A percentile compares a stretch with the other conserved stretches of the same genome.
Conservation (phyloP, 306 rosid genomes). For the Corylus avellana region DNA sequence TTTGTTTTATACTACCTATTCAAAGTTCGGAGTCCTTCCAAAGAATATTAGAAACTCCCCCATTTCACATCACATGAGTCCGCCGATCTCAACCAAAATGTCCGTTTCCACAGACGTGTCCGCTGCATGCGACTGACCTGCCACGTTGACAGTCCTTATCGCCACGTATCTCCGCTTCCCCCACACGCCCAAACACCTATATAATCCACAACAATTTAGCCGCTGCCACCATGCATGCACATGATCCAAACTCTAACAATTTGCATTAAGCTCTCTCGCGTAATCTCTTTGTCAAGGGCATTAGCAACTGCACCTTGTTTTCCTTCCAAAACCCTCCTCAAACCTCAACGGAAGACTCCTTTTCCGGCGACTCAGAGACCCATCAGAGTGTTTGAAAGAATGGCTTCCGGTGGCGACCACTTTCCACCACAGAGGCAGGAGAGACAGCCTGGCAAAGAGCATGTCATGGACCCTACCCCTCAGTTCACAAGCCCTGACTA, state of each 20-base stretch:
- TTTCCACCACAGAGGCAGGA: constrained; percentile 68
- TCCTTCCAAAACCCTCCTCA: constrained; percentile 2
- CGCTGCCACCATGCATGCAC: background rate
- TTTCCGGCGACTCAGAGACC: constrained; percentile 21
- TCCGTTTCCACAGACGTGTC: constrained; percentile 13
- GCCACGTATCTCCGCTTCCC: constrained; percentile 42
- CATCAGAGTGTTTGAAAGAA: constrained; percentile 32
- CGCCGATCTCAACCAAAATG: background rate
- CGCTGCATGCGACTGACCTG: constrained; percentile 2
- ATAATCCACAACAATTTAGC: constrained; percentile 2
- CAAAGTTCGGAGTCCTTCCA: background rate
- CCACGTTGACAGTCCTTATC: constrained; percentile 19
- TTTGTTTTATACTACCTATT: too few species aligned
- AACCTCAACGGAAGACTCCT: background rate
- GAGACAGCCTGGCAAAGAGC: constrained; percentile 76
- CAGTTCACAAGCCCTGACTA: constrained; percentile 59
- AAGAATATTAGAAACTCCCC: background rate
- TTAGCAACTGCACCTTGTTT: constrained; percentile 1
- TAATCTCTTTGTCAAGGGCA: constrained; percentile 21
- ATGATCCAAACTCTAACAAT: background rate
- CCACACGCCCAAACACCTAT: background rate
- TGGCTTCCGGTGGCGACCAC: constrained; percentile 61
- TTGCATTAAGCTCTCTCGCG: background rate
- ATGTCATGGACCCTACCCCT: constrained; percentile 72
- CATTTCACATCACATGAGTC: background rate